Conservation (phyloP, 345 rosid species). For the Citrus mangshanensis region DNA sequence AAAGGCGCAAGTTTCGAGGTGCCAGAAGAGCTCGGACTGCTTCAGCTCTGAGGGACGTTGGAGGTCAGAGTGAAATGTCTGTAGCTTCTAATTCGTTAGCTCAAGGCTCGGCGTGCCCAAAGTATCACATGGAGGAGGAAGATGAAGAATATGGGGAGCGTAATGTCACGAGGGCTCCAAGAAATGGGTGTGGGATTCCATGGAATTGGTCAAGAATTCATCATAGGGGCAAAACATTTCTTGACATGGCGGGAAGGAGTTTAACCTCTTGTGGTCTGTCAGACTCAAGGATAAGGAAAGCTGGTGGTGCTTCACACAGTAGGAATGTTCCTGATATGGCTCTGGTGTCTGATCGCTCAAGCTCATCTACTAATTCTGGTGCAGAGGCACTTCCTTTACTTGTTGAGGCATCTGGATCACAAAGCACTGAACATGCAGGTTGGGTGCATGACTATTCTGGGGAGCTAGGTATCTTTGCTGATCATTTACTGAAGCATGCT, state of each 20-base stretch:
- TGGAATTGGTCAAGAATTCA: slow-evolving; percentile 99
- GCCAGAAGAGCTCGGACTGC: slow-evolving; percentile 48
- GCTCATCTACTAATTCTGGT: slow-evolving; percentile 46
- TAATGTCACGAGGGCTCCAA: slow-evolving; percentile 59
- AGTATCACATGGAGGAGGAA: slow-evolving; percentile 41
- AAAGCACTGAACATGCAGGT: slow-evolving; percentile 58
- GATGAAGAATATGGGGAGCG: slow-evolving; percentile 44
- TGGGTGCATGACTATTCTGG: slow-evolving; percentile 95
- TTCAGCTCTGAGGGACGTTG: slow-evolving; percentile 44
- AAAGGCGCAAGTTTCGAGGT: slow-evolving; percentile 65
- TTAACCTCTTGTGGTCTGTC: slow-evolving; percentile 83
- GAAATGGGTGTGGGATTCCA: slow-evolving; percentile 92
- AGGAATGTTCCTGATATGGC: slow-evolving; percentile 59
- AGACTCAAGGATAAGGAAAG: slow-evolving; percentile 61
- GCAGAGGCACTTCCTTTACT: slow-evolving; percentile 74
- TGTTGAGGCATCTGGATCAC: slow-evolving; percentile 62
- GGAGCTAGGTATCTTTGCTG: slow-evolving; percentile 85
- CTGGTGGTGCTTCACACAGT: slow-evolving; percentile 43
- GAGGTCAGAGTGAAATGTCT: slow-evolving; percentile 66
- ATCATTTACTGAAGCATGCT: slow-evolving; percentile 67
- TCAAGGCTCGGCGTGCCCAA: slow-evolving; percentile 37
- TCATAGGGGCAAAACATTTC: slow-evolving; percentile 69
- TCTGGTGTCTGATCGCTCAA: slow-evolving; percentile 54
- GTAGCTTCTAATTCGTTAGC: slow-evolving; percentile 73
- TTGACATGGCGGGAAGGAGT: slow-evolving; percentile 94